phyloP scores from a whole-genome alignment of 352 stramenopile genomes.

The Detonula confervacea region DNA sequence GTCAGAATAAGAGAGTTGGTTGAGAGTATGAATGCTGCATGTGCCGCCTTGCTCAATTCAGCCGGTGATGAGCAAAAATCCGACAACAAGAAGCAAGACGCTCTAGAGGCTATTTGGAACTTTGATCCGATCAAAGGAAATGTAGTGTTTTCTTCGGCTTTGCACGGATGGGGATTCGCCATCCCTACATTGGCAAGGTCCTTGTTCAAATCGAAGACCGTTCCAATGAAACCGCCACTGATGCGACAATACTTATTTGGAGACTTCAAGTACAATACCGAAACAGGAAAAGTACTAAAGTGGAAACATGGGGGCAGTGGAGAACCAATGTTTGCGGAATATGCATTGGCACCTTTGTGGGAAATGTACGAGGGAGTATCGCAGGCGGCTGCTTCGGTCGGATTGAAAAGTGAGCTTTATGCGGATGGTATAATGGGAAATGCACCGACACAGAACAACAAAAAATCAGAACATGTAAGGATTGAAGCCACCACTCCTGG shows the following conservation, averaged over 20 bases:
- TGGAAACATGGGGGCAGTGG: conserved; percentile 61
- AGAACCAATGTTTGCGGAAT: conserved; percentile 79
- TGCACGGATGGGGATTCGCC: conserved; percentile 96
- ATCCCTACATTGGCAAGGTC: conserved; percentile 90
- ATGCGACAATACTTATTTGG: conserved; percentile 82
- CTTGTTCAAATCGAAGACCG: conserved; percentile 73
- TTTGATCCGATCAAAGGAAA: conserved; percentile 94
- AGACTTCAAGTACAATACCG: conserved; percentile 73
- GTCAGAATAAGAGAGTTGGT: conserved; percentile 91
- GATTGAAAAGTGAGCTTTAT: conserved; percentile 63
- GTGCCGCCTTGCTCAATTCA: conserved; percentile 66
- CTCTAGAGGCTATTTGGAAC: conserved; percentile 56
- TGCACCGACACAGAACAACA: conserved; percentile 28
- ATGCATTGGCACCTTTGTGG: conserved; percentile 76
- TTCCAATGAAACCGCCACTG: conserved; percentile 75
- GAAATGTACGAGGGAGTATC: conserved; percentile 79
- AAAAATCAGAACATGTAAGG: conserved; percentile 53
- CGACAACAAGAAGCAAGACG: conserved; percentile 3
- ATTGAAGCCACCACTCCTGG: conserved; percentile 68
- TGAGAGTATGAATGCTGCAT: conserved; percentile 88
- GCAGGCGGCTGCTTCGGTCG: conserved; percentile 54
- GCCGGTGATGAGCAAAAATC: conserved; percentile 12
- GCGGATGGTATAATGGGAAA: conserved; percentile 25
- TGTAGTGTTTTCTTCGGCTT: conserved; percentile 93
- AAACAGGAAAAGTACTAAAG: conserved; percentile 77